Evolutionary conservation across 2,329 filamentous ascomycete genomes (phyloP).

Genomic region (Sporothrix sp.): DNA sequence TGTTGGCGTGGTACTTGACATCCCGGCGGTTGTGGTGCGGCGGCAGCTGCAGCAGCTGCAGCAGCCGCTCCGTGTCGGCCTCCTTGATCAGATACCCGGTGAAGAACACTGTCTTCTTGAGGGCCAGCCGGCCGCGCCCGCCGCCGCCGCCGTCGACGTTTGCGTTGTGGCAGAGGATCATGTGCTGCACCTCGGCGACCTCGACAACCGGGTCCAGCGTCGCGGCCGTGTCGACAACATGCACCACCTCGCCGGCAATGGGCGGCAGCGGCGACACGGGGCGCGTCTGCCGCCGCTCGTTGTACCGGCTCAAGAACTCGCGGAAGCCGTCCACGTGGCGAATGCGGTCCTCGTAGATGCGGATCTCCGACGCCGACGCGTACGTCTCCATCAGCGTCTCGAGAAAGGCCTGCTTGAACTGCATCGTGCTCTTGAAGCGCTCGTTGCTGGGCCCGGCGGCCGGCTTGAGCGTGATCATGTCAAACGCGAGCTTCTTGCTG

Average conservation of each 20-base stretch:
- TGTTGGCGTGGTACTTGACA: constrained; percentile 75
- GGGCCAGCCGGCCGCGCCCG: constrained; percentile 44
- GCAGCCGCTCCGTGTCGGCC: constrained; percentile 61
- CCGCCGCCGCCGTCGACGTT: constrained; percentile 38
- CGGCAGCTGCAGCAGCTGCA: constrained; percentile 58
- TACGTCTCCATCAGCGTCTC: constrained; percentile 79
- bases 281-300: constrained; percentile 32
- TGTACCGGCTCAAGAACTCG: constrained; percentile 73
- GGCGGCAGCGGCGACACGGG: constrained; percentile 39
- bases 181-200: constrained; percentile 73
- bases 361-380: constrained; percentile 68
- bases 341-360: constrained; percentile 58
- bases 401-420: constrained; percentile 84
- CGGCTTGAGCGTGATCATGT: constrained; percentile 83
- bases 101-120: constrained; percentile 83
- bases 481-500: constrained; percentile 73
- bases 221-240: constrained; percentile 67
- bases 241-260: constrained; percentile 71
- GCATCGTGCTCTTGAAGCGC: constrained; percentile 71
- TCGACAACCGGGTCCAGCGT: constrained; percentile 70
- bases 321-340: constrained; percentile 72
- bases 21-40: constrained; percentile 49
- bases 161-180: constrained; percentile 84
- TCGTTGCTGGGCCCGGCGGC: constrained; percentile 70
- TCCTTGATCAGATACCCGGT: constrained; percentile 79